These are phyloP conservation scores for Wickerhamiella alocasiicola DNA, from an alignment of 805 yeast species.

Conservation along the genomic window DNA sequence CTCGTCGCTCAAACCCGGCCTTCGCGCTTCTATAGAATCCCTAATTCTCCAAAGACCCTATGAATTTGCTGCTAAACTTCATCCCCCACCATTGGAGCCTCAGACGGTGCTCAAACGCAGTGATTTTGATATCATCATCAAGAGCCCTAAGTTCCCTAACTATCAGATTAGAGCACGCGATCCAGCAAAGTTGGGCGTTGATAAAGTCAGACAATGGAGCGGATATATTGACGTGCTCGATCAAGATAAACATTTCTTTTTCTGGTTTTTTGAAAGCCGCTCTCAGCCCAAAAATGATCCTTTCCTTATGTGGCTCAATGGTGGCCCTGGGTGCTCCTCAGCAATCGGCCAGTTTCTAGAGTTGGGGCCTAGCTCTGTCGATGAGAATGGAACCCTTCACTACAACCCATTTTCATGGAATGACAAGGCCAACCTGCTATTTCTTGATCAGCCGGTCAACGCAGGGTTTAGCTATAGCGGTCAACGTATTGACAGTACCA, in stretches of 20 bases:
- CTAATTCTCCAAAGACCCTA: too few relatives aligned
- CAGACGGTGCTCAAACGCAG: too few relatives aligned
- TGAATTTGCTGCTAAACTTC: too few relatives aligned
- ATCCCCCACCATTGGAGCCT: too few relatives aligned
- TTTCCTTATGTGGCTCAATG: conserved; percentile 79
- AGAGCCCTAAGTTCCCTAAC: conserved; percentile 20
- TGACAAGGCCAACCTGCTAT: conserved; percentile 79
- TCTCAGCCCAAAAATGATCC: conserved; percentile 81
- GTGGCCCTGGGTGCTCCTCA: conserved; percentile 97
- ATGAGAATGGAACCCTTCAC: conserved; percentile 57
- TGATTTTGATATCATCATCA: conserved; percentile 7
- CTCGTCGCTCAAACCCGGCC: too few relatives aligned
- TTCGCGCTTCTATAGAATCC: too few relatives aligned
- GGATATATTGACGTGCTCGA: conserved; percentile 69
- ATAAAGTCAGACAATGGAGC: conserved; percentile 64
- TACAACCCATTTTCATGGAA: conserved; percentile 88
- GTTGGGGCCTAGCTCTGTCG: conserved; percentile 78
- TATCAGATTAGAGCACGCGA: conserved; percentile 50
- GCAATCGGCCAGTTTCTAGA: conserved; percentile 87
- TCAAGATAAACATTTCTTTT: conserved; percentile 86
- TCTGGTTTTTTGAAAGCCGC: conserved; percentile 78
- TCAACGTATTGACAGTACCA: conserved; percentile 28
- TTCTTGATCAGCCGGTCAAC: conserved; percentile 88
- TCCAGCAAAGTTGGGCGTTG: conserved; percentile 65
- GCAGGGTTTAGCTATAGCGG: conserved; percentile 78